phyloP scores from a whole-genome alignment of 164 flowering plant genomes.

The Aristolochia californica region DNA sequence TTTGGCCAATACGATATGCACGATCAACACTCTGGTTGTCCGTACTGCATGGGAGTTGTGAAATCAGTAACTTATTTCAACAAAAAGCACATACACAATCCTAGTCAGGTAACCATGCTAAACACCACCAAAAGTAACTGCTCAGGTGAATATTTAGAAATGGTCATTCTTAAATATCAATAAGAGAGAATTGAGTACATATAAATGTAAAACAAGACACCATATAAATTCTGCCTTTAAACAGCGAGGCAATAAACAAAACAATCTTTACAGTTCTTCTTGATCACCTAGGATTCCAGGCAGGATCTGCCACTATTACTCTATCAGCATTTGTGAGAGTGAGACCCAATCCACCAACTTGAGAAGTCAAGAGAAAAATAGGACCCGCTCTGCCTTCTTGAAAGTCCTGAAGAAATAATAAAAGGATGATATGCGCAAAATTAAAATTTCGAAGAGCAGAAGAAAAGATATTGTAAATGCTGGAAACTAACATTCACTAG shows the following conservation, averaged over 20 bases:
- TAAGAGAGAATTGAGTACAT: too few relatives aligned
- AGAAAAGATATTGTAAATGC: not conserved
- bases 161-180: too few relatives aligned
- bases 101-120: too few relatives aligned
- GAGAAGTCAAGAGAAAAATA: constrained; percentile 90
- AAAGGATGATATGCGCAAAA: not conserved
- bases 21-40: constrained; percentile 99
- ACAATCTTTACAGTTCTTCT: not conserved
- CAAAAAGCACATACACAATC: not conserved
- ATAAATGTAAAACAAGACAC: too few relatives aligned
- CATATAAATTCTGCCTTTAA: too few relatives aligned
- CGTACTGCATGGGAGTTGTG: constrained; percentile 43
- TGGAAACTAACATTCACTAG: constrained; percentile 58
- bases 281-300: constrained; percentile 98
- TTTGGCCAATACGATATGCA: constrained; percentile 96
- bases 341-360: constrained; percentile 98
- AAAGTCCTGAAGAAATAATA: constrained; percentile 49
- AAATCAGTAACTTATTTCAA: constrained; percentile 1
- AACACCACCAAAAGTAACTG: too few relatives aligned
- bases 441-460: not conserved
- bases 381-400: constrained; percentile 84
- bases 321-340: constrained; percentile 97
- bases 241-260: too few relatives aligned
- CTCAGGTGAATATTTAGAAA: too few relatives aligned
- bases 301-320: constrained; percentile 99